phyloP scores from a whole-genome alignment of 176 grass and related monocot genomes.

The Triticum urartu region DNA sequence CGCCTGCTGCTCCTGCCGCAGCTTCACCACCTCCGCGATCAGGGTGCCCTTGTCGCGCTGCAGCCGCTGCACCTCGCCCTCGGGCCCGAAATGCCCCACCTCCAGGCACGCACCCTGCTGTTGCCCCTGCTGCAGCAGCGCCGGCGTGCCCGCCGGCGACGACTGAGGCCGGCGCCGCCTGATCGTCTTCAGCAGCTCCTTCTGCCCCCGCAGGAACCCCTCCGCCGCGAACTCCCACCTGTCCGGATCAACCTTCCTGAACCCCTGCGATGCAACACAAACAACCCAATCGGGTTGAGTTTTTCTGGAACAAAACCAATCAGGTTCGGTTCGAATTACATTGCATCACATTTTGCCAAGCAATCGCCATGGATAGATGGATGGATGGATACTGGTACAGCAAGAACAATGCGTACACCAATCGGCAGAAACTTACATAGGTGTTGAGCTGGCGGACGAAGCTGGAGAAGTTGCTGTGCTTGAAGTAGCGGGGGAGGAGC shows the following conservation, averaged over 20 bases:
- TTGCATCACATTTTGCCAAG: neutral
- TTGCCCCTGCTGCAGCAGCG: conserved; percentile 6
- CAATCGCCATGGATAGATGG: neutral
- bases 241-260: conserved; percentile 85
- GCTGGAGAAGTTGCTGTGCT: conserved; percentile 97
- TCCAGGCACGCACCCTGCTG: conserved; percentile 52
- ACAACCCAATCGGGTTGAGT: too few relatives aligned
- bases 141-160: neutral
- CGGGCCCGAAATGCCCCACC: conserved; percentile 72
- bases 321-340: neutral
- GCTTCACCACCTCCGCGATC: conserved; percentile 71
- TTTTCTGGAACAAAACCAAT: neutral
- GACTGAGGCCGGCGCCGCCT: conserved; percentile 52
- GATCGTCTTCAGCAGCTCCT: conserved; percentile 78
- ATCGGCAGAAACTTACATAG: conserved; percentile 22
- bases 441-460: conserved; percentile 87
- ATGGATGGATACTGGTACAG: neutral
- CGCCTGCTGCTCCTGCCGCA: conserved; percentile 84
- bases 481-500: conserved; percentile 77
- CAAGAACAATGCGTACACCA: neutral
- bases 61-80: conserved; percentile 60
- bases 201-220: conserved; percentile 70
- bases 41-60: conserved; percentile 71
- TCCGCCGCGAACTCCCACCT: conserved; percentile 92
- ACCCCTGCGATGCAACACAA: conserved; percentile 61